Evolutionary conservation across 2,329 filamentous ascomycete species (phyloP), one percentile per base, ranked within the genome.

Genomic region (Penicillium vulpinum): DNA sequence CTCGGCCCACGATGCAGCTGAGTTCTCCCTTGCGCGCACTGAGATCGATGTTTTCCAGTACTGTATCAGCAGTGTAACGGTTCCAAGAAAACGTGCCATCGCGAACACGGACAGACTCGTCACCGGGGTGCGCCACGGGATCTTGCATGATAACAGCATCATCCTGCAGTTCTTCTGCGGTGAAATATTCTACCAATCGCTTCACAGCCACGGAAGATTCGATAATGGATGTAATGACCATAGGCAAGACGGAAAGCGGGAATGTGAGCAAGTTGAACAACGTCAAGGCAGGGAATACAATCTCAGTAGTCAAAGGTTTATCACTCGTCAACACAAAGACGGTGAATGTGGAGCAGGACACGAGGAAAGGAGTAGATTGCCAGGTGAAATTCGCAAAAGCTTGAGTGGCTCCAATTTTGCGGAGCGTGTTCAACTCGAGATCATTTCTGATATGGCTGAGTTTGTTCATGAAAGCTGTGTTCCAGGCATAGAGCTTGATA

Each of bases 401-500:
- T 74, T 97, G 92, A 2, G 92, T 90, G 22, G 92, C 93, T 59
- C 94, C 94, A 66, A 99, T 99, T 77, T 93, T 97, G 61, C 94
- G 89, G 55, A 99, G 83, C 26, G 95, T 99, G 79, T 94, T 94
- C 54, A 99, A 81, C 76, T 99, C 94, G 67, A 91, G 85, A 69
- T 99, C 94, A 76, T 99, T 99, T 75, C 94, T 87, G 59, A 99
- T 92, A 73, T 90, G 90, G 77, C 94, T 97, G 57, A 99, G 85
- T 77, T 96, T 96, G 76, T 92, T 94, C 88, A 97, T 96, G 72
- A 99, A 99, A 15, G 94, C 93, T 29, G 88, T 89, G 31, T 92
- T 93, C 94, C 94, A 99, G 29, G 94, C 94, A 73, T 97, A 99
- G 21, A 99, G 85, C 79, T 99, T 99, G 80, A 99, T 94, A 72